Evolutionary conservation across 208 protist species (phyloP).

Genomic region (Leptomonas seymouri): DNA sequence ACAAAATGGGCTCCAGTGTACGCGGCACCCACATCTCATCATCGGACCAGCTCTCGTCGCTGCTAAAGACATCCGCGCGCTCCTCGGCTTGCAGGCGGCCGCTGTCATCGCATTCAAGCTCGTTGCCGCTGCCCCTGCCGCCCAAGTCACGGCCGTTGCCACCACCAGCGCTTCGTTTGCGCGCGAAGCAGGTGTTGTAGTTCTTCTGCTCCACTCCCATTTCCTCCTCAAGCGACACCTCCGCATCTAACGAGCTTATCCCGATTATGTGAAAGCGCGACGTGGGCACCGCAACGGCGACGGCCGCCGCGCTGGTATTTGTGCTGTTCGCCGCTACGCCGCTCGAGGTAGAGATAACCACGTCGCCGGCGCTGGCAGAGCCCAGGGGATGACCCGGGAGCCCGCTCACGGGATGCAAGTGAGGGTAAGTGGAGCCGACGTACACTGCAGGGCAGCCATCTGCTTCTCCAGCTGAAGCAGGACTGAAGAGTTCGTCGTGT

Average conservation of each 20-base stretch:
- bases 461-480: slow-evolving; percentile 11
- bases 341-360: slow-evolving; percentile 6
- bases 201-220: slow-evolving; percentile 19
- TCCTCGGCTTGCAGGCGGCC: slow-evolving; percentile 12
- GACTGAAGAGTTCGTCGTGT: slow-evolving; percentile 15
- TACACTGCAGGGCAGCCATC: not conserved
- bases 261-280: slow-evolving; percentile 11
- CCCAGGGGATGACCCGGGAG: not conserved
- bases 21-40: slow-evolving; percentile 4
- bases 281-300: not conserved
- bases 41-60: slow-evolving; percentile 15
- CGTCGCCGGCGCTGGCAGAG: slow-evolving; percentile 4
- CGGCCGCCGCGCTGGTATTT: not conserved
- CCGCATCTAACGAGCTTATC: not conserved
- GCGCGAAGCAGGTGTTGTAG: slow-evolving; percentile 9
- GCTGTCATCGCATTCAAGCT: slow-evolving; percentile 1
- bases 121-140: slow-evolving; percentile 17
- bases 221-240: slow-evolving; percentile 13
- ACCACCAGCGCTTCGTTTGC: not conserved
- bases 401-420: not conserved
- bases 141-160: too few relatives aligned
- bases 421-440: not conserved
- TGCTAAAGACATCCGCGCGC: slow-evolving; percentile 1
- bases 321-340: not conserved
- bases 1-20: slow-evolving; percentile 22